A percentile compares a stretch with the other conserved stretches of the same genome.
Conservation (phyloP, 1,284 basidiomycete genomes). For the Rhodotorula sp. region DNA sequence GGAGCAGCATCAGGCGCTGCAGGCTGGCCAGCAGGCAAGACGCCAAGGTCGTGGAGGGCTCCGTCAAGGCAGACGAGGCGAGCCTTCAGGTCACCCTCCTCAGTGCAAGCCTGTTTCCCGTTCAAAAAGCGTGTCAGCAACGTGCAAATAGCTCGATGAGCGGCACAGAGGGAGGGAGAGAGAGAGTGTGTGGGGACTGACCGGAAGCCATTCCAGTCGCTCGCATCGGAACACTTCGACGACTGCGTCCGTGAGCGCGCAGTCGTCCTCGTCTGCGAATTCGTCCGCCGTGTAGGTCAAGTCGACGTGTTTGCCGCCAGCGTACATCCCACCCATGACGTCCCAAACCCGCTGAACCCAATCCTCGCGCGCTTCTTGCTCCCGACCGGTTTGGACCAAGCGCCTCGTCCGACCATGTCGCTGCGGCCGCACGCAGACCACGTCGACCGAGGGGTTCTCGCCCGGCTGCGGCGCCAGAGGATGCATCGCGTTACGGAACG, state of each 20-base stretch:
- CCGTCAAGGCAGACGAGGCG: constrained; percentile 37
- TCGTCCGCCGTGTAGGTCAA: constrained; percentile 61
- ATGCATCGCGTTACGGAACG: constrained; percentile 54
- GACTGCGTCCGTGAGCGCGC: constrained; percentile 49
- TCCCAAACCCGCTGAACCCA: constrained; percentile 49
- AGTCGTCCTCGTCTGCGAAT: constrained; percentile 65
- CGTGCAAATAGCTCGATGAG: neutral
- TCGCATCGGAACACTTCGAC: constrained; percentile 78
- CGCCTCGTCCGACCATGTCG: constrained; percentile 59
- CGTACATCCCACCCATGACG: constrained; percentile 66
- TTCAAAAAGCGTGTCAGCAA: neutral
- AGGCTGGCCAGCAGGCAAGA: neutral
- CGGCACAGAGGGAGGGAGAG: too few species aligned
- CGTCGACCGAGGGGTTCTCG: constrained; percentile 60
- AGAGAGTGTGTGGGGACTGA: constrained; percentile 50
- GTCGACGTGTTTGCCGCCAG: constrained; percentile 66
- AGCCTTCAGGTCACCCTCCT: constrained; percentile 18
- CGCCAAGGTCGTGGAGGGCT: constrained; percentile 25
- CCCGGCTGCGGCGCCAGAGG: constrained; percentile 45
- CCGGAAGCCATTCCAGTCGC: constrained; percentile 81
- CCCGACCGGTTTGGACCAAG: constrained; percentile 53
- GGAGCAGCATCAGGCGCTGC: neutral
- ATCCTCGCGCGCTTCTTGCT: constrained; percentile 36
- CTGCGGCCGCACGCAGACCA: constrained; percentile 77
- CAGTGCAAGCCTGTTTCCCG: neutral